phyloP scores from a whole-genome alignment of 2,329 filamentous ascomycete species.

The Fusarium aywerte region DNA sequence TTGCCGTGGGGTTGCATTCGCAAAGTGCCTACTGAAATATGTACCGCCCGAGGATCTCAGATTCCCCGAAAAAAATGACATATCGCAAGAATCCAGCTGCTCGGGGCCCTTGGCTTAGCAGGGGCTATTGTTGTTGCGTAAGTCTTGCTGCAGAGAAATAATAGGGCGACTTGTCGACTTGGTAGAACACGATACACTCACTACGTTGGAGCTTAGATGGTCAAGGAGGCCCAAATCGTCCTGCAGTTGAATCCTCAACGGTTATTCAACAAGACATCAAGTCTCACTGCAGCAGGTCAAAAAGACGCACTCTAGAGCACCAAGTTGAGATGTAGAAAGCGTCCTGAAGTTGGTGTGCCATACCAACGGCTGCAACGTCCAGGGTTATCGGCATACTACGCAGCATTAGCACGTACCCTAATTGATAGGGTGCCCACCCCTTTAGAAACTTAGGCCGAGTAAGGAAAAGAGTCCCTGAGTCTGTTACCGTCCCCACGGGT shows the following conservation, averaged over 20 bases:
- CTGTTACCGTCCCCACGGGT: neutral
- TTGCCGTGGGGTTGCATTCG: constrained; percentile 18
- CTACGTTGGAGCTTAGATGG: neutral
- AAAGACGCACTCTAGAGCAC: neutral
- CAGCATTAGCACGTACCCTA: constrained; percentile 23
- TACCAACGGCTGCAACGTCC: constrained; percentile 27
- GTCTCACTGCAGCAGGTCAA: neutral
- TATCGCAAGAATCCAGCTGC: constrained; percentile 28
- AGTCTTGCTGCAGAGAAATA: neutral
- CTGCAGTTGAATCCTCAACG: neutral
- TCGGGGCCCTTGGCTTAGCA: constrained; percentile 6
- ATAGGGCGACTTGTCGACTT: neutral
- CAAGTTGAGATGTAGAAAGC: neutral
- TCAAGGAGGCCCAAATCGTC: neutral
- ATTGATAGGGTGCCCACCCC: constrained; percentile 27
- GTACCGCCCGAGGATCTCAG: constrained; percentile 32
- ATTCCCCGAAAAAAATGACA: constrained; percentile 28
- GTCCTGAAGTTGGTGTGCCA: constrained; percentile 31
- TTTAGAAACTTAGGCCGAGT: constrained; percentile 15
- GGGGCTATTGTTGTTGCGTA: neutral
- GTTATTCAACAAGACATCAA: neutral
- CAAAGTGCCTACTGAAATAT: constrained; percentile 22
- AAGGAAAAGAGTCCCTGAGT: constrained; percentile 3
- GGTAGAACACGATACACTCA: neutral
- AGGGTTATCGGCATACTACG: constrained; percentile 17